Percentiles rank a stretch among this genome's conserved stretches.
Evolutionary conservation across 2,329 filamentous ascomycete species (phyloP).

Genomic region (Epichloe coenophiala): DNA sequence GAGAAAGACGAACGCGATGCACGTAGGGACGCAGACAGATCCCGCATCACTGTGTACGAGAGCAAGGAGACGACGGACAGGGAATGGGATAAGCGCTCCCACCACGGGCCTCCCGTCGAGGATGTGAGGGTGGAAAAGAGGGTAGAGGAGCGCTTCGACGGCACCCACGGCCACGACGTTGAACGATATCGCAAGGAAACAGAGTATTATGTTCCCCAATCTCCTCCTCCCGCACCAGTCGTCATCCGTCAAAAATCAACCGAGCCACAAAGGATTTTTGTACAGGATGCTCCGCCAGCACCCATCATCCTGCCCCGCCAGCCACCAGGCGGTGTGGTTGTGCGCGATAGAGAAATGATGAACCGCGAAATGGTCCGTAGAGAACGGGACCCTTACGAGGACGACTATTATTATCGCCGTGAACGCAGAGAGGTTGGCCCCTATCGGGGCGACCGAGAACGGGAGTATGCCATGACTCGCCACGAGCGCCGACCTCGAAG

Average conservation of each 20-base stretch:
- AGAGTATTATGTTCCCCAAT: conserved; percentile 43
- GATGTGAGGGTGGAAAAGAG: conserved; percentile 43
- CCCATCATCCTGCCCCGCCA: conserved; percentile 36
- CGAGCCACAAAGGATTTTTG: conserved; percentile 46
- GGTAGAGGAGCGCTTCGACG: conserved; percentile 35
- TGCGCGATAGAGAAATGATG: conserved; percentile 27
- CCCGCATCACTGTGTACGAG: conserved; percentile 24
- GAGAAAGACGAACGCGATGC: conserved; percentile 29
- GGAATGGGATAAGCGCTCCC: conserved; percentile 31
- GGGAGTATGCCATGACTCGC: conserved; percentile 19
- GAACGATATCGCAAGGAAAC: conserved; percentile 49
- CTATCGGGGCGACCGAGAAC: conserved; percentile 18
- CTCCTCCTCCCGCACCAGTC: conserved; percentile 36
- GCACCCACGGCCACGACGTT: conserved; percentile 32
- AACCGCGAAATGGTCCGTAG: conserved; percentile 21
- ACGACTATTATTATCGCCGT: conserved; percentile 39
- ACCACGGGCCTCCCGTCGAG: conserved; percentile 30
- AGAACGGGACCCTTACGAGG: conserved; percentile 25
- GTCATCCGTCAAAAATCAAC: conserved; percentile 42
- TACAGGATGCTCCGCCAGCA: conserved; percentile 42
- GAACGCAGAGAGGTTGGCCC: conserved; percentile 30
- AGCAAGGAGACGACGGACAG: conserved; percentile 16
- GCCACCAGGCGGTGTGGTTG: conserved; percentile 30
- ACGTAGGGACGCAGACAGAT: conserved; percentile 14
- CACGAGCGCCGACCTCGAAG: conserved; percentile 27